phyloP scores from a whole-genome alignment of 1,139 yeast genomes.

The Geotrichum carabidarum region DNA sequence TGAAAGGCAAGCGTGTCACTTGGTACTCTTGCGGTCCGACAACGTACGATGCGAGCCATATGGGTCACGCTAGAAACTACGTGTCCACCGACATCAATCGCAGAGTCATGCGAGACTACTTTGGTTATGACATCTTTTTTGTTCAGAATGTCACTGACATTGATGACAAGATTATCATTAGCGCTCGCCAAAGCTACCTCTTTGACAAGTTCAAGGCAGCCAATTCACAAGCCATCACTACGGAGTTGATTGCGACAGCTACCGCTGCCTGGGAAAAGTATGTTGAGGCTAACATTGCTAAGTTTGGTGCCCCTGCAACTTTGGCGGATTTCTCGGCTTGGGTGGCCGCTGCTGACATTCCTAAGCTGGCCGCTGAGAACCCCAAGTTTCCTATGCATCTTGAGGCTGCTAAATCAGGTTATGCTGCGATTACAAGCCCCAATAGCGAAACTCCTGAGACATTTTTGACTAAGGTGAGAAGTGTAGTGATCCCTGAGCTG shows the following conservation, averaged over 20 bases:
- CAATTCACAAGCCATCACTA: slow-evolving; percentile 33
- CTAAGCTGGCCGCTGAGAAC: slow-evolving; percentile 48
- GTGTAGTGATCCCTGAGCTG: slow-evolving; percentile 65
- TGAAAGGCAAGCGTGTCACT: slow-evolving; percentile 55
- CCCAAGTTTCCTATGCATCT: slow-evolving; percentile 87
- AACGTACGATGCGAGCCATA: slow-evolving; percentile 92
- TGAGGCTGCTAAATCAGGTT: slow-evolving; percentile 58
- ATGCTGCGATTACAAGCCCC: slow-evolving; percentile 33
- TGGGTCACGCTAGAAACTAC: slow-evolving; percentile 99
- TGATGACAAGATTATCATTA: slow-evolving; percentile 90
- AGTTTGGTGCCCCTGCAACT: slow-evolving; percentile 30
- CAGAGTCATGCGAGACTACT: slow-evolving; percentile 79
- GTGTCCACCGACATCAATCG: slow-evolving; percentile 92
- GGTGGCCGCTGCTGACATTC: slow-evolving; percentile 46
- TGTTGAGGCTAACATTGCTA: slow-evolving; percentile 54
- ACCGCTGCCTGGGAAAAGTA: slow-evolving; percentile 47
- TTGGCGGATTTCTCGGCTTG: slow-evolving; percentile 47
- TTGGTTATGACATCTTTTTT: slow-evolving; percentile 79
- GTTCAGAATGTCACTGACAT: slow-evolving; percentile 97
- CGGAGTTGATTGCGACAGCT: slow-evolving; percentile 42
- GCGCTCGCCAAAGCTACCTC: slow-evolving; percentile 85
- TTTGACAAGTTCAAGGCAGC: slow-evolving; percentile 53
- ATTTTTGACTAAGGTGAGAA: slow-evolving; percentile 55
- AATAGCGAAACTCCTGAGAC: slow-evolving; percentile 32
- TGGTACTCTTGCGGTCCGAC: slow-evolving; percentile 99